Evolutionary conservation across 768 basidiomycete genomes (phyloP), one percentile per base, ranked within the genome.

Genomic region (Kwoniella sp.): DNA sequence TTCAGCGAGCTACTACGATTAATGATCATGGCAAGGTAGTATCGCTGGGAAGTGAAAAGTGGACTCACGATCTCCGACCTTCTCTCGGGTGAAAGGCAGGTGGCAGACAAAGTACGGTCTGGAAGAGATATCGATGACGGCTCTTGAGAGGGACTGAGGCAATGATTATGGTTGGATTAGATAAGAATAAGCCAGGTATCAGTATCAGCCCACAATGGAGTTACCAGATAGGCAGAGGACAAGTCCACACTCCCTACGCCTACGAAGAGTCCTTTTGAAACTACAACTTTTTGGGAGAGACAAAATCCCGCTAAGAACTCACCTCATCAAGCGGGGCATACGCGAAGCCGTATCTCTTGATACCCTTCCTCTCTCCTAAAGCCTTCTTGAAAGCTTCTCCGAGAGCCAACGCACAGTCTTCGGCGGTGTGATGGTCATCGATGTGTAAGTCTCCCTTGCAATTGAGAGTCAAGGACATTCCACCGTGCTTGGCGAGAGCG

Each of bases 401-500:
- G 3, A 83, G 64, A 10, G 82, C 82, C 33, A 82, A 65, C 15
- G 81, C 79, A 47, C 76, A 87, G 88, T 88, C 86, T 90, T 99
- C 96, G 85, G 95, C 92, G 51, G 94, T 92, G 81, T 99, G 96
- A 74, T 98, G 96, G 82, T 99, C 96, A 81, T 99, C 96, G 64
- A 98, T 96, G 86, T 89, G 91, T 8, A 98, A 84, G 79, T 99
- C 96, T 44, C 96, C 96, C 76, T 90, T 87, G 81, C 93, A 97
- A 71, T 89, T 88, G 82, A 99, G 85, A 21, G 85, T 86, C 66
- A 99, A 83, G 0, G 92, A 93, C 87, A 96, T 90, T 62, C 92
- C 92, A 21, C 91, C 86, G 81, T 99, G 96, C 80, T 98, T 98
- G 36, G 96, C 95, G 3, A 99, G 86, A 1, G 96, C 95, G 68